Conservation (phyloP, 495 filamentous ascomycete genomes). For the Lepidopterella palustris region DNA sequence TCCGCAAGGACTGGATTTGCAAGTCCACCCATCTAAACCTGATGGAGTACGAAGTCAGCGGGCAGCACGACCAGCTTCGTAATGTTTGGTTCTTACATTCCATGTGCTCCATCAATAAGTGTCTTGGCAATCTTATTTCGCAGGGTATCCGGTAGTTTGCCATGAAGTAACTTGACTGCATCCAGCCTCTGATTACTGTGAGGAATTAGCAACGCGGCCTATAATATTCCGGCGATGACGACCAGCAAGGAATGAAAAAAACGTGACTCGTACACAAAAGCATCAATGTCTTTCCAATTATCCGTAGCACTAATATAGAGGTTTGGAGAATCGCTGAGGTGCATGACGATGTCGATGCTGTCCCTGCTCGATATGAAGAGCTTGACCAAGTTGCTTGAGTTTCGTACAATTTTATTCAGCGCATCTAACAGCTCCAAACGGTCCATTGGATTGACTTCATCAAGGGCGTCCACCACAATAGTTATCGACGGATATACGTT, state of each 20-base stretch:
- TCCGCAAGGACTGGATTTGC: slow-evolving; percentile 8
- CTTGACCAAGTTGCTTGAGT: slow-evolving; percentile 34
- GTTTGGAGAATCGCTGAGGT: slow-evolving; percentile 30
- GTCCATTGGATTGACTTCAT: slow-evolving; percentile 38
- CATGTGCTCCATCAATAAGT: background rate
- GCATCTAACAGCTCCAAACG: slow-evolving; percentile 34
- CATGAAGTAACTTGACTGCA: background rate
- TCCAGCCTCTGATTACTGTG: background rate
- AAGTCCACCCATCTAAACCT: slow-evolving; percentile 11
- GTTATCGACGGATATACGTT: slow-evolving; percentile 24
- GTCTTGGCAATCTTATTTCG: background rate
- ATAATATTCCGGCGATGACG: background rate
- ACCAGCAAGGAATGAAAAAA: too few species aligned
- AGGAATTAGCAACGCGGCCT: background rate
- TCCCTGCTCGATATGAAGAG: slow-evolving; percentile 39
- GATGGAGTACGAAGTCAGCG: background rate
- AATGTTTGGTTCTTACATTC: background rate
- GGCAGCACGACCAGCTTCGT: background rate
- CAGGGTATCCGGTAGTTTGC: background rate
- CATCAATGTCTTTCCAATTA: slow-evolving; percentile 33
- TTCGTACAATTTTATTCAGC: slow-evolving; percentile 28
- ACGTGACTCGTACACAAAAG: slow-evolving; percentile 33
- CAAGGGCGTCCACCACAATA: slow-evolving; percentile 44
- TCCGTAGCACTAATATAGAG: slow-evolving; percentile 30
- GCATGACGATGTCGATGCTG: slow-evolving; percentile 34